These are phyloP conservation scores for Suillus sp. DNA, from an alignment of 768 basidiomycete species.

Conservation along the genomic window DNA sequence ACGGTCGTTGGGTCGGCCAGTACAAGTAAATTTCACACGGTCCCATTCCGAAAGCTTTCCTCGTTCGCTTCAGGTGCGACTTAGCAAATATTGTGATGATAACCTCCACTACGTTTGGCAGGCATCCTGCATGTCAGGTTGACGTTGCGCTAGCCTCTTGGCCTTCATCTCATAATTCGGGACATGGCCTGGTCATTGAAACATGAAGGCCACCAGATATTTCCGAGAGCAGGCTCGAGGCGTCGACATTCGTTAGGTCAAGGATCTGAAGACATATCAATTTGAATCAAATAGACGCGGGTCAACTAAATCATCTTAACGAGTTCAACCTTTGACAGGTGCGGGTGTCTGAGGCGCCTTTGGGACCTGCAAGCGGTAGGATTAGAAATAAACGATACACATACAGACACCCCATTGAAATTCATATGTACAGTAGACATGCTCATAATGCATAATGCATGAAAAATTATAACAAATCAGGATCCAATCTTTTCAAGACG, in stretches of 20 bases:
- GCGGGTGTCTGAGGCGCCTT: not conserved
- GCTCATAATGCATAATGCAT: too few relatives aligned
- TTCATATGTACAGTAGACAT: too few relatives aligned
- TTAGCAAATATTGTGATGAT: not conserved
- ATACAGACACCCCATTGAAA: not conserved
- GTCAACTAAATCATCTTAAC: not conserved
- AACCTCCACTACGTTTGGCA: not conserved
- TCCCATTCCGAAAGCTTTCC: not conserved
- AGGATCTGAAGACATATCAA: too few relatives aligned
- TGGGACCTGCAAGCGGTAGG: not conserved
- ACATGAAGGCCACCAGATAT: not conserved
- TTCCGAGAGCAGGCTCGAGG: not conserved
- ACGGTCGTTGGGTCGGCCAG: not conserved
- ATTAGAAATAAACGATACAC: not conserved
- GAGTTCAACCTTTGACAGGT: not conserved
- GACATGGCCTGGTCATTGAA: not conserved
- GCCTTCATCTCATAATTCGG: not conserved
- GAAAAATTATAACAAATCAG: too few relatives aligned
- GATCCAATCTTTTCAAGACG: too few relatives aligned
- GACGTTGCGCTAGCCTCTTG: not conserved
- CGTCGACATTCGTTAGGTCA: not conserved
- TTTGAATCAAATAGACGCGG: not conserved
- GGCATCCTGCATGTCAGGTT: not conserved
- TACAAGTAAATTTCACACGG: not conserved
- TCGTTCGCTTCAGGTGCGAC: not conserved